Evolutionary conservation across 2,329 filamentous ascomycete genomes (phyloP), one percentile per base, ranked within the genome.

Genomic region (Clonostachys solani): DNA sequence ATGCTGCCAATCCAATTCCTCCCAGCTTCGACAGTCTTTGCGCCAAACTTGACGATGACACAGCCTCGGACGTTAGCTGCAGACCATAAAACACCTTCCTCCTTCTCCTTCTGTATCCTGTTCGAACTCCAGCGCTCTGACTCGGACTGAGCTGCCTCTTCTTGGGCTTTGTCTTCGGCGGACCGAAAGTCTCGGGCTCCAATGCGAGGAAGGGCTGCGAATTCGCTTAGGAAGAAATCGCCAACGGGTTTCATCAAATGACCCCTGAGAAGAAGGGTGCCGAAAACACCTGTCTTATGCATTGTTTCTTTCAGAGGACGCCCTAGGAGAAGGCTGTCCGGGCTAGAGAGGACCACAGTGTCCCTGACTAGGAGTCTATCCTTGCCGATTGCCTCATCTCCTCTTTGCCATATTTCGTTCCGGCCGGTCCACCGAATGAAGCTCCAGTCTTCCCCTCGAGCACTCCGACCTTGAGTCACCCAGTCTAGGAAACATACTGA

Each of bases 21-120:
- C 5, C 86, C 91, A 23, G 85, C 86, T 63, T 97, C 91, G 19
- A 96, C 86, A 41, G 85, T 86, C 47, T 75, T 77, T 2, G 92
- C 89, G 2, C 89, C 90, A 63, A 97, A 95, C 64, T 97, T 97
- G 55, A 97, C 86, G 23, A 96, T 77, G 5, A 94, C 86, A 59
- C 92, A 96, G 5, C 89, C 86, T 46, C 91, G 78, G 34, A 95
- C 83, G 23, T 78, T 79, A 13, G 91, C 88, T 12, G 87, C 89
- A 23, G 90, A 92, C 89, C 91, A 96, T 5, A 92, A 72, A 5
- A 95, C 65, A 15, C 79, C 79, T 43, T 77, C 71, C 10, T 66
- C 60, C 50, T 68, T 75, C 63, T 94, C 87, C 59, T 74, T 71
- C 47, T 65, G 60, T 17, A 86, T 69, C 50, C 86, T 76, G 44